These are phyloP conservation scores for Daedaleopsis sinensis DNA, from an alignment of 768 basidiomycete genomes.

Conservation along the genomic window DNA sequence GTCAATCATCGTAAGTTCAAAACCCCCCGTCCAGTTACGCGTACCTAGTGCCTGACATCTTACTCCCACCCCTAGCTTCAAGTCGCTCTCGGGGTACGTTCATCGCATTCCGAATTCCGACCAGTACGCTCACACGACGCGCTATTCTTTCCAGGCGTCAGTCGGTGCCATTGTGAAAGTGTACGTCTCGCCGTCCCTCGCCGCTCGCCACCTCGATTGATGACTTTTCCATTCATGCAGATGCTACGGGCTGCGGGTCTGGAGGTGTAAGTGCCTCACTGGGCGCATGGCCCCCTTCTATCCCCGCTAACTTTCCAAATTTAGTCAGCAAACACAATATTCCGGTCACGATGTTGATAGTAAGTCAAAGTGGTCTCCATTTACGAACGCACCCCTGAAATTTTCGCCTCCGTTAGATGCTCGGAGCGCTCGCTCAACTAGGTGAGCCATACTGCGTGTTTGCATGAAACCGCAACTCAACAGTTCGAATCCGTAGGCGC, in stretches of 20 bases:
- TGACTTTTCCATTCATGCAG: constrained; percentile 33
- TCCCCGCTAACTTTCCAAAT: background rate
- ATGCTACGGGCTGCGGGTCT: constrained; percentile 58
- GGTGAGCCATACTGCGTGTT: constrained; percentile 32
- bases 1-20: constrained; percentile 23
- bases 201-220: background rate
- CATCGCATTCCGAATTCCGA: background rate
- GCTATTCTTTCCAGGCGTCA: constrained; percentile 41
- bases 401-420: constrained; percentile 35
- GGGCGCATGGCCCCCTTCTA: background rate
- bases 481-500: background rate
- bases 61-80: constrained; percentile 20
- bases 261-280: constrained; percentile 49
- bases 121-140: constrained; percentile 3
- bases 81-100: constrained; percentile 31
- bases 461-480: too few relatives aligned
- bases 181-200: constrained; percentile 35
- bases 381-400: background rate
- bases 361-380: constrained; percentile 30
- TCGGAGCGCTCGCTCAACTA: constrained; percentile 53
- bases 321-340: constrained; percentile 60
- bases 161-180: constrained; percentile 57
- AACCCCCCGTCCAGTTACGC: background rate
- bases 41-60: background rate
- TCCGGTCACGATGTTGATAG: constrained; percentile 48